Base-by-base conservation (phyloP, 2,329 filamentous ascomycete species). In the Arthrobotrys megalospora region DNA sequence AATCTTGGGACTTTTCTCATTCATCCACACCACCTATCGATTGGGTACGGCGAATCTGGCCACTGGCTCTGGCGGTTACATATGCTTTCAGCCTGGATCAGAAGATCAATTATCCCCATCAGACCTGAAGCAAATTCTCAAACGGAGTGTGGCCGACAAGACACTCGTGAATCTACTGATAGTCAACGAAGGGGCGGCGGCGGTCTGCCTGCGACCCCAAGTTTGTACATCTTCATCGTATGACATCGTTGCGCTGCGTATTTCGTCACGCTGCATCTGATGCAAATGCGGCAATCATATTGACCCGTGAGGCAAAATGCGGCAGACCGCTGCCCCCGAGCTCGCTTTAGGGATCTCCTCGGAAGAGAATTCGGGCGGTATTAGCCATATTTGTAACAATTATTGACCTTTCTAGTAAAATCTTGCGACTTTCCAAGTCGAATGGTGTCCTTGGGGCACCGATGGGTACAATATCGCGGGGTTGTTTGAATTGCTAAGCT, bases 71-170 rank as follows among this genome's bases (percentile, higher is more conserved):
- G 50, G 69, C 69, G 48, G 69, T 60, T 73, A 60, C 55, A 60
- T 60, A 73, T 73, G 28, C 47, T 72, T 73, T 53, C 58, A 73
- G 48, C 47, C 43, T 73, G 69, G 55, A 73, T 73, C 69, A 73
- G 69, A 73, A 64, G 69, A 73, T 73, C 69, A 66, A 19, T 58
- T 63, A 28, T 53, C 16, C 72, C 19, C 55, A 52, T 47, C 48
- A 47, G 36, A 64, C 36, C 24, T 41, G 34, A 50, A 68, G 62
- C 43, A 63, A 24, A 41, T 43, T 48, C 50, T 36, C 38, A 52
- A 45, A 70, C 66, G 66, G 66, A 38, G 16, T 77, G 47, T 77
- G 55, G 65, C 73, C 66, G 73, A 77, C 19, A 21, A 43, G 24
- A 36, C 38, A 19, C 65, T 69, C 21, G 14, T 60, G 55, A 60